Base-by-base conservation (phyloP, 2,329 filamentous ascomycete species). In the Septoria linicola region DNA sequence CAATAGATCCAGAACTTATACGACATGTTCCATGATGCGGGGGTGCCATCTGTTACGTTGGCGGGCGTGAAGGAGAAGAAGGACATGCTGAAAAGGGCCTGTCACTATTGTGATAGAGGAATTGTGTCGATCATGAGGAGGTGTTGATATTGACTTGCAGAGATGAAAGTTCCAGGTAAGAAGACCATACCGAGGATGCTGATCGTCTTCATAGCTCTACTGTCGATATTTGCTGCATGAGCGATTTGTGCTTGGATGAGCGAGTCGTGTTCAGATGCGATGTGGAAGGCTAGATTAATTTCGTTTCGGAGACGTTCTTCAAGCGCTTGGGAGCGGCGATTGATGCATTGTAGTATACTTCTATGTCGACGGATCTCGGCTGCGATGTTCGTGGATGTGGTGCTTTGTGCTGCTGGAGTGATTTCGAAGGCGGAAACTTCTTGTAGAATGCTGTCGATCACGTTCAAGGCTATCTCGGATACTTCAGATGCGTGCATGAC, bases 221-320 rank as follows among this genome's bases (percentile, higher is more conserved):
- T 57, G 45, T 64, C 62, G 7, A 48, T 44, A 37, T 53, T 46
- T 2, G 59, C 49, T 1, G 57, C 49, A 7, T 55, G 31, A 8
- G 58, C 59, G 25, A 62, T 62, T 16, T 51, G 42, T 8, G 53
- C 46, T 8, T 59, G 43, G 2, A 55, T 43, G n/a, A 54, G 27
- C 39, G 51, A 58, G 27, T 62, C 55, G n/a, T 53, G 46, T 27
- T 63, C 60, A 1, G 61, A 40, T 14, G 58, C 55, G 31, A 58
- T 55, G 44, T 64, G 59, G 42, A 63, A 60, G 13, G 57, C 61
- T 43, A 65, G 44, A 21, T 54, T 58, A 41, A 65, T 61, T 48
- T 65, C 62, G 36, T 65, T 64, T 11, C 51, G 31, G 3, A 65
- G 36, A 10, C 62, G 54, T n/a, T 45, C 45, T 37, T 61, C 58